Evolutionary conservation across 768 basidiomycete species (phyloP).

Genomic region (Termitomyces sp.): DNA sequence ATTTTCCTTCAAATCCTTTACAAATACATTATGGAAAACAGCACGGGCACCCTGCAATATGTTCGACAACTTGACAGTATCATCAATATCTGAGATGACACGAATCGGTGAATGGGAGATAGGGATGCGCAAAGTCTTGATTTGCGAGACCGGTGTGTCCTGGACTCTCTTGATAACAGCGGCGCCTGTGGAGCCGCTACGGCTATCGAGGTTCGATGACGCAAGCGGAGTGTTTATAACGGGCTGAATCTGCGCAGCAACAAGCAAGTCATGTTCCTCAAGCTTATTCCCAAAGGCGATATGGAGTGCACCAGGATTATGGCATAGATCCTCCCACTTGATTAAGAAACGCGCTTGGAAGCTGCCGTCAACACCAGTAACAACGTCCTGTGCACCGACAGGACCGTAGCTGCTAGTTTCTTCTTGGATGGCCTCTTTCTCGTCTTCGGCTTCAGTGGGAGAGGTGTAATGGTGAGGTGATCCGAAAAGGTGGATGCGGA

Average conservation of each 20-base stretch:
- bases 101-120: slow-evolving; percentile 64
- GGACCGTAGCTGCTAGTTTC: slow-evolving; percentile 33
- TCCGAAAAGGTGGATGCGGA: slow-evolving; percentile 61
- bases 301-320: slow-evolving; percentile 51
- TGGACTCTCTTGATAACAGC: not conserved
- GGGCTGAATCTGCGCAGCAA: slow-evolving; percentile 49
- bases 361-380: slow-evolving; percentile 64
- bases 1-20: slow-evolving; percentile 73
- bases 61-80: slow-evolving; percentile 81
- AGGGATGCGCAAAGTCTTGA: slow-evolving; percentile 32
- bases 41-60: slow-evolving; percentile 75
- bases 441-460: slow-evolving; percentile 17
- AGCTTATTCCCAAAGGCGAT: slow-evolving; percentile 52
- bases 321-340: slow-evolving; percentile 63
- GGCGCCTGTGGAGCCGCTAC: not conserved
- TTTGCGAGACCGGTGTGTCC: slow-evolving; percentile 3
- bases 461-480: slow-evolving; percentile 24
- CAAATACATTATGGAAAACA: slow-evolving; percentile 90
- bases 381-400: slow-evolving; percentile 42
- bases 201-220: not conserved
- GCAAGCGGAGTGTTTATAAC: slow-evolving; percentile 14
- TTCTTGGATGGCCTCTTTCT: slow-evolving; percentile 21
- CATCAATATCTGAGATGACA: slow-evolving; percentile 91
- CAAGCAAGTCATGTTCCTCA: slow-evolving; percentile 48
- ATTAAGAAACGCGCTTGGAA: slow-evolving; percentile 63